Evolutionary conservation across 768 basidiomycete species (phyloP).

Genomic region (Agaricus bisporus): DNA sequence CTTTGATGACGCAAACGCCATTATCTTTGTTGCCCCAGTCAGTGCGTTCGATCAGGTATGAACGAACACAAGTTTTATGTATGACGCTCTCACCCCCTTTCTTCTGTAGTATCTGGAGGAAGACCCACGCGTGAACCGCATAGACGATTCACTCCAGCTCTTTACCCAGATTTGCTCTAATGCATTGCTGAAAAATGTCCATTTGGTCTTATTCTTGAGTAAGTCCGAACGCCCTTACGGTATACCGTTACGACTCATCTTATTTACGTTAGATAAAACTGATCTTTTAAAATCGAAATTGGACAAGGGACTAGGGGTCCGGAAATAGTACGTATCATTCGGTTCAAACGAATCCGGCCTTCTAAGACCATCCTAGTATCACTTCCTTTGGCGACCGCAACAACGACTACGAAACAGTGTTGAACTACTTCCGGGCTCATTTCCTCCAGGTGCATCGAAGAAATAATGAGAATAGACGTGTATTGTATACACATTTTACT

Average conservation of each 20-base stretch:
- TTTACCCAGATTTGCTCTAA: constrained; percentile 86
- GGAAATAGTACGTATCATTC: constrained; percentile 60
- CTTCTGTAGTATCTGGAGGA: constrained; percentile 70
- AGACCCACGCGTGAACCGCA: constrained; percentile 78
- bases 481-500: constrained; percentile 78
- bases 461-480: constrained; percentile 74
- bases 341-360: too few species aligned
- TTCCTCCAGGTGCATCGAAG: constrained; percentile 77
- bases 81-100: constrained; percentile 9
- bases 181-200: constrained; percentile 65
- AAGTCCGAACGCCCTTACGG: constrained; percentile 17
- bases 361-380: constrained; percentile 39
- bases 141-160: constrained; percentile 84
- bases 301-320: constrained; percentile 60
- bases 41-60: constrained; percentile 74
- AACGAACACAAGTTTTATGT: background rate
- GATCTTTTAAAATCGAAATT: constrained; percentile 73
- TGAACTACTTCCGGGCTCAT: constrained; percentile 84
- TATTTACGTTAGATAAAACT: constrained; percentile 52
- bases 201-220: constrained; percentile 55
- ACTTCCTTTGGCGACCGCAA: constrained; percentile 74
- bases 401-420: constrained; percentile 79
- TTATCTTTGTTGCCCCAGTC: constrained; percentile 75
- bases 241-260: background rate
- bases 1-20: constrained; percentile 72